These are phyloP conservation scores for Chlamydomonas sp. DNA, from an alignment of 139 green algal genomes.

Conservation along the genomic window DNA sequence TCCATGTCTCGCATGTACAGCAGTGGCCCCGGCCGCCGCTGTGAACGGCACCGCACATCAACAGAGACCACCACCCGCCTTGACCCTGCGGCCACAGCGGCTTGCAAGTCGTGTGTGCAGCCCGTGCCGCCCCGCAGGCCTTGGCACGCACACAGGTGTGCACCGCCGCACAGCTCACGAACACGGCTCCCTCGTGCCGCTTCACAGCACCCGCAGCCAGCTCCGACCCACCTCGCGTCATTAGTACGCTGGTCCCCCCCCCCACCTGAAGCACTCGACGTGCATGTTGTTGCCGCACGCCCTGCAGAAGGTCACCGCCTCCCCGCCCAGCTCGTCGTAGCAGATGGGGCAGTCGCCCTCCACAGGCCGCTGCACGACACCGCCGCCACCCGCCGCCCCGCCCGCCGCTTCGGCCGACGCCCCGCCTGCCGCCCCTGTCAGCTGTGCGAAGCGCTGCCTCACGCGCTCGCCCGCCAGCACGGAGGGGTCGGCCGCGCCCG, in stretches of 20 bases:
- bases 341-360: constrained; percentile 47
- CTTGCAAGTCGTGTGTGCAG: too few species aligned
- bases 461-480: constrained; percentile 37
- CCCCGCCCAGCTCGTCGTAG: constrained; percentile 33
- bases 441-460: not conserved
- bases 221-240: not conserved
- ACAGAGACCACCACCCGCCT: too few species aligned
- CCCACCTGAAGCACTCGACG: constrained; percentile 51
- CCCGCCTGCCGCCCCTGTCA: not conserved
- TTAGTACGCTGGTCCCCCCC: not conserved
- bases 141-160: too few species aligned
- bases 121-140: too few species aligned
- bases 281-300: constrained; percentile 71
- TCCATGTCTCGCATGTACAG: too few species aligned
- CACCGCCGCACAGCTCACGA: too few species aligned
- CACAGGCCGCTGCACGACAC: constrained; percentile 23
- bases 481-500: constrained; percentile 9
- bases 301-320: constrained; percentile 54
- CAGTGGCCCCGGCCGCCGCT: too few species aligned
- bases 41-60: too few species aligned
- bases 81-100: too few species aligned
- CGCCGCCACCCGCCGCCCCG: too few species aligned
- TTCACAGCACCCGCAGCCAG: too few species aligned
- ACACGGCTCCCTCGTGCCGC: not conserved
- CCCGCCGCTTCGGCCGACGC: not conserved